A percentile compares a stretch with the other conserved stretches of the same genome.
phyloP scores from a whole-genome alignment of 2,329 filamentous ascomycete genomes.

The Microdochium nivale region DNA sequence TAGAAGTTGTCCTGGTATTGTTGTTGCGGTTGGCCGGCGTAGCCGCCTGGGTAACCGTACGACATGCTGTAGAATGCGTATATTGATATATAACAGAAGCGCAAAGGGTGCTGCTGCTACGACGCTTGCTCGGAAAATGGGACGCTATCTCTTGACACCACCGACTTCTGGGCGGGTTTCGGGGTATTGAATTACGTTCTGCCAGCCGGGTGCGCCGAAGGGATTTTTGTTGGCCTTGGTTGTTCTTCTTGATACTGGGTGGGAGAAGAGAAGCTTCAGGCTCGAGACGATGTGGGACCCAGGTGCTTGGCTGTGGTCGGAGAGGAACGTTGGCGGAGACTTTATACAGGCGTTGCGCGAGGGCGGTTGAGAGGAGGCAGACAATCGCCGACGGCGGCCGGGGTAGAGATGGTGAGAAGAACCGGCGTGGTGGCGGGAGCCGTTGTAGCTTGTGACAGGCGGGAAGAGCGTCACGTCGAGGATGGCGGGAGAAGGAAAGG shows the following conservation, averaged over 20 bases:
- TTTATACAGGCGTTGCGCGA: not conserved
- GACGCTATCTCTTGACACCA: too few species aligned
- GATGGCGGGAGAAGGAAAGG: not conserved
- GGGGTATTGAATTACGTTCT: too few species aligned
- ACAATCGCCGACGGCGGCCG: not conserved
- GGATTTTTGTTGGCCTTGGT: too few species aligned
- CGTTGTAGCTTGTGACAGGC: too few species aligned
- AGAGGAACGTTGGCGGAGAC: not conserved
- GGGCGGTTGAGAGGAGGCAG: not conserved
- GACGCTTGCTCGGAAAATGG: too few species aligned
- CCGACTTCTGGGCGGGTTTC: too few species aligned
- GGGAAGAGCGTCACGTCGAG: not conserved
- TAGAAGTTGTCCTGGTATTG: slow-evolving; percentile 20
- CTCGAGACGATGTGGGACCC: too few species aligned
- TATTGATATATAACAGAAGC: not conserved
- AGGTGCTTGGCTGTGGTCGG: too few species aligned
- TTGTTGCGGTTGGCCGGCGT: slow-evolving; percentile 19
- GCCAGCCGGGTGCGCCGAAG: too few species aligned
- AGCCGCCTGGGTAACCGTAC: slow-evolving; percentile 22
- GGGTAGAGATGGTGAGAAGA: not conserved
- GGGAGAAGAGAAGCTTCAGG: too few species aligned
- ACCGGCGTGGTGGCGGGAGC: not conserved
- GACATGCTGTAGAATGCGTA: slow-evolving; percentile 12
- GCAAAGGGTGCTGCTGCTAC: too few species aligned
- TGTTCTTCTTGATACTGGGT: too few species aligned